A percentile compares a stretch with the other conserved stretches of the same genome.
phyloP scores from a whole-genome alignment of 2,329 filamentous ascomycete genomes.

The Colletotrichum sp. region DNA sequence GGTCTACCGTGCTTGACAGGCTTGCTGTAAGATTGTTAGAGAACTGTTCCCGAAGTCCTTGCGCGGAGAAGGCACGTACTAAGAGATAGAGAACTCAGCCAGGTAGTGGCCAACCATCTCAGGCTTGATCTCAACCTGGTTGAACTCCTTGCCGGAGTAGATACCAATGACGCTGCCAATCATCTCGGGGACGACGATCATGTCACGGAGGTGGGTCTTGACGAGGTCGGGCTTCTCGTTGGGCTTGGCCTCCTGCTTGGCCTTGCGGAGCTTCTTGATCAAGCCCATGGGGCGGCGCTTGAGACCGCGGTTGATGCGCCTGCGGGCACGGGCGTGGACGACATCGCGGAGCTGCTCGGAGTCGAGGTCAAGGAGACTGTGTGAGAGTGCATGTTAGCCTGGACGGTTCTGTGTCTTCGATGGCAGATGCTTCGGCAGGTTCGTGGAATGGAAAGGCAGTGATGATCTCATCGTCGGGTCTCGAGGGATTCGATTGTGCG shows the following conservation, averaged over 20 bases:
- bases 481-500: not conserved
- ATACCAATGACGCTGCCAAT: constrained; percentile 98
- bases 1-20: constrained; percentile 99
- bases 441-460: not conserved
- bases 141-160: constrained; percentile 99
- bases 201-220: constrained; percentile 99
- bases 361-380: constrained; percentile 95
- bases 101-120: constrained; percentile 99
- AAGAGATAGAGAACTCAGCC: constrained; percentile 99
- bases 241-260: constrained; percentile 97
- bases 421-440: not conserved
- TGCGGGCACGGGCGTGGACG: constrained; percentile 97
- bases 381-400: constrained; percentile 15
- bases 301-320: constrained; percentile 99
- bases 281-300: constrained; percentile 99
- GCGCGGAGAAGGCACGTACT: constrained; percentile 67
- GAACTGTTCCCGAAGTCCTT: not conserved
- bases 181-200: constrained; percentile 99
- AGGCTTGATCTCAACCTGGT: constrained; percentile 99
- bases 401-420: constrained; percentile 11
- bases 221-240: constrained; percentile 99
- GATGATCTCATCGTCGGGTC: not conserved
- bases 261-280: constrained; percentile 99
- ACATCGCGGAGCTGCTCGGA: constrained; percentile 99
- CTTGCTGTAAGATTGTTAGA: constrained; percentile 75